These are phyloP conservation scores for Dactylellina parvicollis DNA, from an alignment of 2,329 filamentous ascomycete genomes.

Conservation along the genomic window DNA sequence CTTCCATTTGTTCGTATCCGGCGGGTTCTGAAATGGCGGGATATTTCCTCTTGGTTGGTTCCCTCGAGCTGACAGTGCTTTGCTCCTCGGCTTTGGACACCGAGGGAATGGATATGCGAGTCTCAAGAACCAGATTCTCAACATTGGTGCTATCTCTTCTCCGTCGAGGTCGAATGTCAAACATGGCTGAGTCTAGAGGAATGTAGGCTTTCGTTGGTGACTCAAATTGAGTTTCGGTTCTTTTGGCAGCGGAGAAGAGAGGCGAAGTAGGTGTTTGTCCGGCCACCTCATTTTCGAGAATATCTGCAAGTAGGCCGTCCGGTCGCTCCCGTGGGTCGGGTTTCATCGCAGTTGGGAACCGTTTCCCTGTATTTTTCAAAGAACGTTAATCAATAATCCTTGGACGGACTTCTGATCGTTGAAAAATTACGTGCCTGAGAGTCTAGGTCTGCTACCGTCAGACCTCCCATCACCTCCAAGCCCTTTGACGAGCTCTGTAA, in stretches of 20 bases:
- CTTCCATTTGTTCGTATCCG: slow-evolving; percentile 8
- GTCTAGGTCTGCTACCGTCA: slow-evolving; percentile 62
- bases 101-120: background rate
- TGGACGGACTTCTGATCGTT: slow-evolving; percentile 61
- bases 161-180: slow-evolving; percentile 55
- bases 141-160: slow-evolving; percentile 55
- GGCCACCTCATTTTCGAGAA: slow-evolving; percentile 20
- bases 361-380: slow-evolving; percentile 21
- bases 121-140: slow-evolving; percentile 19
- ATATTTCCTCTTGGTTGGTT: slow-evolving; percentile 32
- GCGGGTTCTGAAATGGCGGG: slow-evolving; percentile 16
- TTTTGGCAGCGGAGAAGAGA: slow-evolving; percentile 29
- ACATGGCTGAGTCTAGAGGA: slow-evolving; percentile 54
- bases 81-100: slow-evolving; percentile 19
- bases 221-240: slow-evolving; percentile 28
- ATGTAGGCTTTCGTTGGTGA: slow-evolving; percentile 55
- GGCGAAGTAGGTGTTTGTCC: slow-evolving; percentile 24
- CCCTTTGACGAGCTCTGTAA: slow-evolving; percentile 73
- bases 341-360: slow-evolving; percentile 23
- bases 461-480: slow-evolving; percentile 66
- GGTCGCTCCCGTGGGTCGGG: slow-evolving; percentile 25
- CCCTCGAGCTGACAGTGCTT: background rate
- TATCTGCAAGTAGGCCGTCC: slow-evolving; percentile 24
- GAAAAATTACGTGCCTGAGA: slow-evolving; percentile 64
- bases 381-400: background rate